phyloP scores from a whole-genome alignment of 2,329 filamentous ascomycete genomes.

The Fusarium phyllophilum region DNA sequence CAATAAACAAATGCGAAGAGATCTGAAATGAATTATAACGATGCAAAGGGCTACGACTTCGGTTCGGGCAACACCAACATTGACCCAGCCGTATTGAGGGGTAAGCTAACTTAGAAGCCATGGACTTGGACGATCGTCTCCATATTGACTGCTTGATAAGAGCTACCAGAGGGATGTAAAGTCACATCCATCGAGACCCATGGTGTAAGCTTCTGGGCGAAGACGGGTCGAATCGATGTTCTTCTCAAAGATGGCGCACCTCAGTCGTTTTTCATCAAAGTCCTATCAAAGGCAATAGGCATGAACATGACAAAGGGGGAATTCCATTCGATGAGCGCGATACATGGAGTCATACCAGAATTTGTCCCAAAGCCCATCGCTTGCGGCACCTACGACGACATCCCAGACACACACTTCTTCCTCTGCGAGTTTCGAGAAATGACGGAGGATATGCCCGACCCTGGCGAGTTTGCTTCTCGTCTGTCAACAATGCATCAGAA shows the following conservation, averaged over 20 bases:
- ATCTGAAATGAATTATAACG: not conserved
- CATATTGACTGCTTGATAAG: not conserved
- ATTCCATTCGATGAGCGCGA: not conserved
- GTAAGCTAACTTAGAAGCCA: not conserved
- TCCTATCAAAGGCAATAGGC: not conserved
- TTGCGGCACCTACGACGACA: not conserved
- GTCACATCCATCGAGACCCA: not conserved
- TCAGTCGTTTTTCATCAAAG: not conserved
- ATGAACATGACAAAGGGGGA: not conserved
- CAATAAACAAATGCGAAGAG: not conserved
- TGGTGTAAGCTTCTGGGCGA: not conserved
- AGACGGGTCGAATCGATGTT: not conserved
- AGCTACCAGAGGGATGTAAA: not conserved
- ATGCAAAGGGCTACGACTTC: not conserved
- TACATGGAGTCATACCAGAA: not conserved
- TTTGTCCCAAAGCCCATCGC: not conserved
- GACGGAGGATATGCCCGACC: not conserved
- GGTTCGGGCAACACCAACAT: not conserved
- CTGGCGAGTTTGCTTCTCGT: not conserved
- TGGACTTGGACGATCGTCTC: too few species aligned
- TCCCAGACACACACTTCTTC: not conserved
- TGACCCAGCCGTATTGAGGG: not conserved
- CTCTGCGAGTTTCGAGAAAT: not conserved
- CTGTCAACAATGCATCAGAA: not conserved
- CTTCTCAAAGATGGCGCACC: accelerated